Conservation (phyloP, 176 grass and related monocot species). For the Saccharum spontaneum region DNA sequence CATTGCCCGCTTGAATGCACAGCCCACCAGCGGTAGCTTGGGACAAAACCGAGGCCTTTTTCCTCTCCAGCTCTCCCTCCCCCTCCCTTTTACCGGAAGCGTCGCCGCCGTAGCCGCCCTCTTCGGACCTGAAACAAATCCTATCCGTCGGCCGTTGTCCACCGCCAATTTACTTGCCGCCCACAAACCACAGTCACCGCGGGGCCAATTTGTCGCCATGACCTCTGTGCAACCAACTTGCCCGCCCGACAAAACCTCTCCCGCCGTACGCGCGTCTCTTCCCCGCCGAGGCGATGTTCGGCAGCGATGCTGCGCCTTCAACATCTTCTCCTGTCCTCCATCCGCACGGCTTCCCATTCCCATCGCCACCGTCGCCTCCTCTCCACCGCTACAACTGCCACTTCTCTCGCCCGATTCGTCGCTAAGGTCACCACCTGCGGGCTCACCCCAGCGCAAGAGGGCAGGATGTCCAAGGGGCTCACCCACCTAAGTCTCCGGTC, state of each 20-base stretch:
- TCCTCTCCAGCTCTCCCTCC: too few species aligned
- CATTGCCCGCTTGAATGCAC: too few species aligned
- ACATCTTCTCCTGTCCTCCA: not conserved
- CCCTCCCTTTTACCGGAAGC: too few species aligned
- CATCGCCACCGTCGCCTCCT: not conserved
- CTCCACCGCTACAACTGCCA: not conserved
- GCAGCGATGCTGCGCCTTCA: not conserved
- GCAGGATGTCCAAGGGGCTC: not conserved
- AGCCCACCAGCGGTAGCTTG: too few species aligned
- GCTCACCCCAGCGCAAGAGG: slow-evolving; percentile 5
- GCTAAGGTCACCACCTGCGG: slow-evolving; percentile 30
- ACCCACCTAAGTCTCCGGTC: too few species aligned
- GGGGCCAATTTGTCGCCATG: not conserved
- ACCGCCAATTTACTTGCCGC: too few species aligned
- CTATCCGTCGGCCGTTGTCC: too few species aligned
- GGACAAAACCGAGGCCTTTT: too few species aligned
- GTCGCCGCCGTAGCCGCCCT: too few species aligned
- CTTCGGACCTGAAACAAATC: too few species aligned
- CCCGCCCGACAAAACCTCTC: not conserved
- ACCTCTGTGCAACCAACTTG: not conserved
- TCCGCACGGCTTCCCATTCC: not conserved
- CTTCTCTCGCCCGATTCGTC: not conserved
- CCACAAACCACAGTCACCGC: not conserved
- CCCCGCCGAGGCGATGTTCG: not conserved
- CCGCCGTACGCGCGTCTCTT: not conserved